Conservation (phyloP, 768 basidiomycete species). For the Artomyces pyxidatus region DNA sequence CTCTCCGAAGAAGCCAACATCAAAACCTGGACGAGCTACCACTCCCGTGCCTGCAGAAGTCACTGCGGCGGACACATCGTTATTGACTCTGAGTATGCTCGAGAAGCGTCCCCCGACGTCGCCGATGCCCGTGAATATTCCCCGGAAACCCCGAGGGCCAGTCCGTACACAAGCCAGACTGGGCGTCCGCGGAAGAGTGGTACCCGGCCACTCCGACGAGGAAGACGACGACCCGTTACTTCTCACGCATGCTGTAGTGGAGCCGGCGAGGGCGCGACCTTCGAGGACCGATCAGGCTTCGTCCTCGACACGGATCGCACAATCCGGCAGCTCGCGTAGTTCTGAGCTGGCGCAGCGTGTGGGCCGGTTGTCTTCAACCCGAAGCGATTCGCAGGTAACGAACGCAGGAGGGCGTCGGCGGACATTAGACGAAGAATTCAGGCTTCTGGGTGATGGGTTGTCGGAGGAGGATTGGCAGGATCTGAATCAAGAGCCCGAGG, state of each 20-base stretch:
- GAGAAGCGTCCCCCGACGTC: slow-evolving; percentile 56
- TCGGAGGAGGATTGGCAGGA: slow-evolving; percentile 25
- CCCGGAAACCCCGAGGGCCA: slow-evolving; percentile 52
- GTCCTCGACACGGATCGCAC: neutral
- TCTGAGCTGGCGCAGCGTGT: no score
- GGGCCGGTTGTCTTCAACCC: no score
- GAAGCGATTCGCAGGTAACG: slow-evolving; percentile 3
- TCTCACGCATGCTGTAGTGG: neutral
- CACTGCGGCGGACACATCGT: neutral
- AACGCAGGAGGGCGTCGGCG: slow-evolving; percentile 29
- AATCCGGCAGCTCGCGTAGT: no score
- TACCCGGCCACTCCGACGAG: neutral
- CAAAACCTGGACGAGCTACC: neutral
- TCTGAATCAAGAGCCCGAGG: slow-evolving; percentile 35
- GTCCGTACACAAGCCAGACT: slow-evolving; percentile 24
- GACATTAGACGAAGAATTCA: slow-evolving; percentile 65
- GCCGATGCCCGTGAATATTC: slow-evolving; percentile 46
- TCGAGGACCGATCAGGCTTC: neutral
- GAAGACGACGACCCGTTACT: slow-evolving; percentile 12
- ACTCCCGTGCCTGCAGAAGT: neutral
- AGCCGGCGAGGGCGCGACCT: slow-evolving; percentile 1
- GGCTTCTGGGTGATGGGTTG: slow-evolving; percentile 29
- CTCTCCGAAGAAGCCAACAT: neutral
- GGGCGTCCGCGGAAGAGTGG: no score
- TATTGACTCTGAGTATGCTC: slow-evolving; percentile 30